Evolutionary conservation across 495 filamentous ascomycete genomes (phyloP).

Genomic region (Aspergillus nanangensis): DNA sequence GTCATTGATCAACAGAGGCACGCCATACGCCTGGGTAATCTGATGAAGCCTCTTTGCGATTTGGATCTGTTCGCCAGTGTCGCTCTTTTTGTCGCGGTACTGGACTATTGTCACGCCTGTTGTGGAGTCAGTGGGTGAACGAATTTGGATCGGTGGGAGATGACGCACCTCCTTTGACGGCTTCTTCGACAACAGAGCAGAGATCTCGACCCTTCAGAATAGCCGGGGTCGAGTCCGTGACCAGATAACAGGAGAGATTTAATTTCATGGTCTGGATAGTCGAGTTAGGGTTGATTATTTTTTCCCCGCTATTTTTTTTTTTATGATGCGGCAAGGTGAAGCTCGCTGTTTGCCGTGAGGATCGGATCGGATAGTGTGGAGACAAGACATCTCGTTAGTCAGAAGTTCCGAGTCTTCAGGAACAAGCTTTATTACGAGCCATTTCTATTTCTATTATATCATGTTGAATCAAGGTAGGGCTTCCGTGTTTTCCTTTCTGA

Average conservation of each 20-base stretch:
- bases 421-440: no score
- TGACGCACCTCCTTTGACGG: slow-evolving; percentile 62
- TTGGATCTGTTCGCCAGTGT: slow-evolving; percentile 67
- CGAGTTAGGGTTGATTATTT: no score
- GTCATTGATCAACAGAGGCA: slow-evolving; percentile 93
- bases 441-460: no score
- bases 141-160: slow-evolving; percentile 1
- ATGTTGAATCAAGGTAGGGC: no score
- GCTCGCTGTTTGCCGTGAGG: no score
- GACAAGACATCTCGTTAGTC: no score
- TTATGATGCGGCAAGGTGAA: not conserved
- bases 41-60: slow-evolving; percentile 66
- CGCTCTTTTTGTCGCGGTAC: slow-evolving; percentile 81
- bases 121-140: slow-evolving; percentile 11
- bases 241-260: slow-evolving; percentile 74
- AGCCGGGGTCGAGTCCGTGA: slow-evolving; percentile 82
- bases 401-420: no score
- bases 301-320: no score
- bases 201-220: slow-evolving; percentile 71
- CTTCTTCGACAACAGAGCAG: slow-evolving; percentile 67
- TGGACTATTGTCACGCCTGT: slow-evolving; percentile 80
- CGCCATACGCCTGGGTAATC: slow-evolving; percentile 59
- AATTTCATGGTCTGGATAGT: slow-evolving; percentile 27
- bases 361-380: no score
- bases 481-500: no score